A percentile compares a stretch with the other conserved stretches of the same genome.
Evolutionary conservation across 257 asterid genomes (phyloP).

Genomic region (Plantago major): DNA sequence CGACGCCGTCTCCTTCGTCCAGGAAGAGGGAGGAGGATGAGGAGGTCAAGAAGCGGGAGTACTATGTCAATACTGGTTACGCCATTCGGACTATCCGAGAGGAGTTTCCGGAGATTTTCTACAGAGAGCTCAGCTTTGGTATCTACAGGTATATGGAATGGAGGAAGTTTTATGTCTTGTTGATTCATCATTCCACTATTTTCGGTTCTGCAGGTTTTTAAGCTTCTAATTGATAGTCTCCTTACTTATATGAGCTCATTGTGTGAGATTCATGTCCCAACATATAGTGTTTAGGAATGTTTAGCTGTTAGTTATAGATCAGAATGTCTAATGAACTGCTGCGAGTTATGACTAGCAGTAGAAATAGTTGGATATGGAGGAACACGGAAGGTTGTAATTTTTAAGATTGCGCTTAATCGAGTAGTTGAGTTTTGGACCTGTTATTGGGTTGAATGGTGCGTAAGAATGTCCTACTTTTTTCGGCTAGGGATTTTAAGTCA

Average conservation of each 20-base stretch:
- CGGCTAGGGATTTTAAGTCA: too few species aligned
- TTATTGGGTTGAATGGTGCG: background rate
- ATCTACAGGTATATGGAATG: slow-evolving; percentile 68
- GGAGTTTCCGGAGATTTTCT: slow-evolving; percentile 77
- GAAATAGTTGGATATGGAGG: background rate
- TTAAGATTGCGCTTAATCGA: background rate
- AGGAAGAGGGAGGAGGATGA: slow-evolving; percentile 49
- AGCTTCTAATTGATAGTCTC: slow-evolving; percentile 1
- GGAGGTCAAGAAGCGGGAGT: slow-evolving; percentile 68
- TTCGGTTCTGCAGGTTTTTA: slow-evolving; percentile 6
- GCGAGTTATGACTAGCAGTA: background rate
- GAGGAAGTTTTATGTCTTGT: background rate
- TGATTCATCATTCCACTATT: background rate
- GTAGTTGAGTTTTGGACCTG: background rate
- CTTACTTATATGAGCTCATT: too few species aligned
- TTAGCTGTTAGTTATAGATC: background rate
- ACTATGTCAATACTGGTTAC: slow-evolving; percentile 74
- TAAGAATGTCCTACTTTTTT: background rate
- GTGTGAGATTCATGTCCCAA: too few species aligned
- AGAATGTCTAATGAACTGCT: background rate
- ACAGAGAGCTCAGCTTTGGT: slow-evolving; percentile 68
- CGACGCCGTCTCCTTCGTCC: slow-evolving; percentile 32
- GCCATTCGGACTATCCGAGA: slow-evolving; percentile 89
- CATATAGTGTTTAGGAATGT: background rate
- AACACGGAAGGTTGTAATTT: background rate